phyloP scores from a whole-genome alignment of 169 alveolate species.

The Perkinsus marinus region DNA sequence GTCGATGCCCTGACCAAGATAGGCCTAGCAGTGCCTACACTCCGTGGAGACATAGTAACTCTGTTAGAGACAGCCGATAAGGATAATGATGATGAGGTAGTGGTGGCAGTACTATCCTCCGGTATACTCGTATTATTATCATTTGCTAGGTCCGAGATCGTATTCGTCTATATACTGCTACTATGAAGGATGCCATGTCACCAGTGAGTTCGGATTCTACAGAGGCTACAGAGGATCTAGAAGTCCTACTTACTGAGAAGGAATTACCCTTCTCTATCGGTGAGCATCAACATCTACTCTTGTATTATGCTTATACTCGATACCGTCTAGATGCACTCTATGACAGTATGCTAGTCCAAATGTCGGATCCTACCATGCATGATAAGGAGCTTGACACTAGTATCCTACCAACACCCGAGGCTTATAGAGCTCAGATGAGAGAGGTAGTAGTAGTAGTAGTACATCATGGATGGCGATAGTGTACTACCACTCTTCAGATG shows the following conservation, averaged over 20 bases:
- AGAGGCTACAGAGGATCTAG: neutral
- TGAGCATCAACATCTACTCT: neutral
- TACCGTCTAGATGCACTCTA: neutral
- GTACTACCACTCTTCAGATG: neutral
- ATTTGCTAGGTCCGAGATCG: neutral
- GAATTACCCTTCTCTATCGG: neutral
- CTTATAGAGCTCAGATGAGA: neutral
- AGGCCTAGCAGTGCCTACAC: constrained; percentile 31
- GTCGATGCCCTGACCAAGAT: constrained; percentile 83
- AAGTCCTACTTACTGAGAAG: neutral
- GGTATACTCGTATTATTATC: neutral
- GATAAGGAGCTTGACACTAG: neutral
- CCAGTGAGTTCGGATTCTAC: neutral
- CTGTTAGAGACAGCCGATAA: constrained; percentile 7
- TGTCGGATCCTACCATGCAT: neutral
- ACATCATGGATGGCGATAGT: neutral
- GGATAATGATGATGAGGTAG: constrained; percentile 31
- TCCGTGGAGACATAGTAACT: constrained; percentile 4
- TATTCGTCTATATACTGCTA: neutral
- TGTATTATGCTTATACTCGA: neutral
- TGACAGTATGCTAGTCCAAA: neutral
- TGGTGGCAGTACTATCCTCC: neutral
- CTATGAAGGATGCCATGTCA: neutral
- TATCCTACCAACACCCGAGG: constrained; percentile 1
- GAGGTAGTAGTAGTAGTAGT: neutral